phyloP scores from a whole-genome alignment of 139 green algal species.

The Astrephomene gubernaculifera region DNA sequence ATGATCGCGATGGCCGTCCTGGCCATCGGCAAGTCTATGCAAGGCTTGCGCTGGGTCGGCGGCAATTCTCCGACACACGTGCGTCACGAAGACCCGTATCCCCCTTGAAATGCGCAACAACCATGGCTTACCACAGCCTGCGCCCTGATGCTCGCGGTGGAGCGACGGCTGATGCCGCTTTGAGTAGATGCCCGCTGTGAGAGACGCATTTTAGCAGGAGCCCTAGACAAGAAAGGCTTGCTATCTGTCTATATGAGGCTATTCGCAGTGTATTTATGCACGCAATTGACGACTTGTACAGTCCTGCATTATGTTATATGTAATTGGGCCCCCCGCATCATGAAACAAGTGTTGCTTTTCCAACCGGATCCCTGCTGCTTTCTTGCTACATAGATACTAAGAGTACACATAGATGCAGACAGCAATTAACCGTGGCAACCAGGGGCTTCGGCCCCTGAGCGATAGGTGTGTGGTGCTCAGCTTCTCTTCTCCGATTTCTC shows the following conservation, averaged over 20 bases:
- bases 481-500: no score
- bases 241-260: no score
- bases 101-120: no score
- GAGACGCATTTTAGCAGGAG: neutral
- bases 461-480: slow-evolving; percentile 6
- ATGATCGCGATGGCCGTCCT: neutral
- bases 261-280: no score
- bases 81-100: neutral
- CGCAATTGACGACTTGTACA: no score
- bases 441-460: neutral
- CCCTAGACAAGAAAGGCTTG: no score
- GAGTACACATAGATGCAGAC: slow-evolving; percentile 35
- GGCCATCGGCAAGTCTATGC: neutral
- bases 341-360: no score
- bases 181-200: neutral
- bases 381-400: neutral
- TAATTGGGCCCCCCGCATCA: neutral
- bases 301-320: no score
- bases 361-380: no score
- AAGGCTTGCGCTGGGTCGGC: neutral
- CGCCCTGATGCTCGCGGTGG: neutral
- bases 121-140: slow-evolving; percentile 37
- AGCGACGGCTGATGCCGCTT: neutral
- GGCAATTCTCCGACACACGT: slow-evolving; percentile 26
- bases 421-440: neutral